A percentile compares a stretch with the other conserved stretches of the same genome.
phyloP scores from a whole-genome alignment of 441 rosid genomes.

The Dalechampia spathulata region DNA sequence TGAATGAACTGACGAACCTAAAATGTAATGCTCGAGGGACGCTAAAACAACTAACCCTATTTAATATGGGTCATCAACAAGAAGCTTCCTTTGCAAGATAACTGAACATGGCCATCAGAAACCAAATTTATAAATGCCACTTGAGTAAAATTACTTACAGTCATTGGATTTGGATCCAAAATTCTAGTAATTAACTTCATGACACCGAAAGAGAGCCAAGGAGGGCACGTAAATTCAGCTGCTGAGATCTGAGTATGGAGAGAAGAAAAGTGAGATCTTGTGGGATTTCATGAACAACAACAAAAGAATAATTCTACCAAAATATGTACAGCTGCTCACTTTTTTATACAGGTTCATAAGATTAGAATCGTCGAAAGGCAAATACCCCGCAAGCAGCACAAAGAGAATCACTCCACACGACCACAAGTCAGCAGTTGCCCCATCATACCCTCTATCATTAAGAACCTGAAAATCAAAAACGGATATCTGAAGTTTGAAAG shows the following conservation, averaged over 20 bases:
- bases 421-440: conserved; percentile 95
- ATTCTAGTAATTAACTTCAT: conserved; percentile 76
- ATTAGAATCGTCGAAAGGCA: conserved; percentile 97
- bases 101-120: too few relatives aligned
- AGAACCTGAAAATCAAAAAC: conserved; percentile 84
- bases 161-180: conserved; percentile 90
- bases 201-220: conserved; percentile 82
- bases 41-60: too few relatives aligned
- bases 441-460: conserved; percentile 92
- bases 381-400: conserved; percentile 96
- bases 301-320: conserved; percentile 8
- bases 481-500: background rate
- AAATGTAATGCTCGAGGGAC: background rate
- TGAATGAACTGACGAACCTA: conserved; percentile 5
- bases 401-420: conserved; percentile 98
- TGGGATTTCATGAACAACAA: conserved; percentile 11
- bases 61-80: too few relatives aligned
- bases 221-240: conserved; percentile 84
- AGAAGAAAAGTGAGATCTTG: conserved; percentile 15
- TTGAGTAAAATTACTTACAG: conserved; percentile 53
- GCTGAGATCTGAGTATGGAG: conserved; percentile 55
- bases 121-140: too few relatives aligned
- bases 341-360: conserved; percentile 82
- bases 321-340: conserved; percentile 50
- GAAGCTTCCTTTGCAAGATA: too few relatives aligned